Evolutionary conservation across 2,329 filamentous ascomycete genomes (phyloP).

Genomic region (Aspergillus neoniger): DNA sequence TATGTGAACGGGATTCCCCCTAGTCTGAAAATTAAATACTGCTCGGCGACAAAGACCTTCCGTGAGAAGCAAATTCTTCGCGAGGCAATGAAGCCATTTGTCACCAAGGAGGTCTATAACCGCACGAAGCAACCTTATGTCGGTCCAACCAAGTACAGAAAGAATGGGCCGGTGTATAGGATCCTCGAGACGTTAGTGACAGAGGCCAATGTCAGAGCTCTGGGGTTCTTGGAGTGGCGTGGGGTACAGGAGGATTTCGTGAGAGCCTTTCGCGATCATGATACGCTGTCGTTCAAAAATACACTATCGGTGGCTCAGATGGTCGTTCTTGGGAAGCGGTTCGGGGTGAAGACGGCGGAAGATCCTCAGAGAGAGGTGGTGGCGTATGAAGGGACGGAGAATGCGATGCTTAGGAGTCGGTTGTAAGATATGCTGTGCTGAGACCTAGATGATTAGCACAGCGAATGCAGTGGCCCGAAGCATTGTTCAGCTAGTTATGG

Average conservation of each 20-base stretch:
- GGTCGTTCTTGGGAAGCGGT: slow-evolving; percentile 48
- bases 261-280: slow-evolving; percentile 42
- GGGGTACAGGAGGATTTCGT: slow-evolving; percentile 38
- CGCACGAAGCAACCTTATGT: slow-evolving; percentile 54
- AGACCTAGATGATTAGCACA: too few relatives aligned
- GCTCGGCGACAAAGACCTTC: slow-evolving; percentile 26
- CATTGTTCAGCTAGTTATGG: too few relatives aligned
- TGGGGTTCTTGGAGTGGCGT: slow-evolving; percentile 48
- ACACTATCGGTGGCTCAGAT: slow-evolving; percentile 46
- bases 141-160: slow-evolving; percentile 48
- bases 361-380: neutral
- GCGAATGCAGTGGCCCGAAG: too few relatives aligned
- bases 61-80: slow-evolving; percentile 56
- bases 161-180: slow-evolving; percentile 47
- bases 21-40: slow-evolving; percentile 30
- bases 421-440: neutral
- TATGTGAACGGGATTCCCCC: slow-evolving; percentile 34
- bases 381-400: neutral
- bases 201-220: slow-evolving; percentile 36
- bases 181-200: slow-evolving; percentile 35
- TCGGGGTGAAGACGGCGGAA: slow-evolving; percentile 44
- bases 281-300: slow-evolving; percentile 39
- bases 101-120: slow-evolving; percentile 55
- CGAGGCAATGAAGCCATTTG: slow-evolving; percentile 53
- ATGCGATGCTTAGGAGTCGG: neutral